Conservation (phyloP, 163 green algal genomes). For the Scenedesmus sp. region DNA sequence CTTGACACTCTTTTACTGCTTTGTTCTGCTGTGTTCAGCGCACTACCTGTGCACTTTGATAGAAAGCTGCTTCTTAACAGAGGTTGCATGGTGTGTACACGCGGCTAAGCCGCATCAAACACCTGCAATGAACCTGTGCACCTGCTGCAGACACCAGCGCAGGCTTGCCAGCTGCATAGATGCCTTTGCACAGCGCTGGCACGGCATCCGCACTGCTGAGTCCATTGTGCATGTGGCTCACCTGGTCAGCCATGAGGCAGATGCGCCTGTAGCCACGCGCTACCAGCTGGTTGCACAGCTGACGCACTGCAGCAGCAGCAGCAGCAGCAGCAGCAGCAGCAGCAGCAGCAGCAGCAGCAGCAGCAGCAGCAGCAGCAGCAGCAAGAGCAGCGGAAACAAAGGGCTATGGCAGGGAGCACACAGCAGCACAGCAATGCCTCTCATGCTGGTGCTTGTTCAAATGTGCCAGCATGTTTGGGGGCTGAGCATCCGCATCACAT, state of each 20-base stretch:
- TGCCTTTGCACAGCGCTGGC: neutral
- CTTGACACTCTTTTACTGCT: too few relatives aligned
- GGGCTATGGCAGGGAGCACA: neutral
- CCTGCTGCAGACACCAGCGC: too few relatives aligned
- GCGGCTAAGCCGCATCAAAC: too few relatives aligned
- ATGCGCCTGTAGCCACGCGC: neutral
- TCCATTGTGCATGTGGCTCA: neutral
- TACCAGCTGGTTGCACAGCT: conserved; percentile 10
- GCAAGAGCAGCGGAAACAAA: neutral
- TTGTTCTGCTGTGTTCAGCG: too few relatives aligned
- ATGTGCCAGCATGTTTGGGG: too few relatives aligned
- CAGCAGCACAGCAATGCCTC: neutral
- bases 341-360: too few relatives aligned
- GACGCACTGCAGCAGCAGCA: conserved; percentile 16
- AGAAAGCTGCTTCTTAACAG: too few relatives aligned
- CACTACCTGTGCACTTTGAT: too few relatives aligned
- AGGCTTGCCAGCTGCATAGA: neutral
- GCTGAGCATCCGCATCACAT: too few relatives aligned
- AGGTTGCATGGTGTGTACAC: too few relatives aligned
- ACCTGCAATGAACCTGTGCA: too few relatives aligned
- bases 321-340: too few relatives aligned
- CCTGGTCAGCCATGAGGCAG: conserved; percentile 23
- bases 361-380: neutral
- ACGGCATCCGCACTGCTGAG: neutral
- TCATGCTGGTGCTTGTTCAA: neutral